Conservation (phyloP, 495 filamentous ascomycete species). For the Annulohypoxylon stygium region DNA sequence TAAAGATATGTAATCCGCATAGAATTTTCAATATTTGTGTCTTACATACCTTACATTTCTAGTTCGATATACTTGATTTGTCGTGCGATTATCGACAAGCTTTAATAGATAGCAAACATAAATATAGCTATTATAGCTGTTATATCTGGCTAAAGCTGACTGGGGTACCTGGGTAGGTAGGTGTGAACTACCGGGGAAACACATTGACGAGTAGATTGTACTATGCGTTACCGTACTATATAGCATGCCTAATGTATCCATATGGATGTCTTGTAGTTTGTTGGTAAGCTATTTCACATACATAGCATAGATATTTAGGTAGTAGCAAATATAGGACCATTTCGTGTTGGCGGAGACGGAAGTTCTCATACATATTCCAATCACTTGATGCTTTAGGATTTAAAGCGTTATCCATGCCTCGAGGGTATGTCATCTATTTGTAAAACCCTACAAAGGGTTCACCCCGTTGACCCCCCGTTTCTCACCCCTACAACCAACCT, state of each 20-base stretch:
- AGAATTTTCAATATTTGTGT: not conserved
- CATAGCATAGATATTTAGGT: not conserved
- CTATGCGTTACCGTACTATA: not conserved
- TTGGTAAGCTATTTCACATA: slow-evolving; percentile 9
- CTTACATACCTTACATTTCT: not conserved
- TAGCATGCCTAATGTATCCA: no score
- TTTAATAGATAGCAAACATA: not conserved
- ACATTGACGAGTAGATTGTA: not conserved
- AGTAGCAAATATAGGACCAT: not conserved
- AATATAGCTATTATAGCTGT: not conserved
- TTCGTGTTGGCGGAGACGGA: slow-evolving; percentile 6
- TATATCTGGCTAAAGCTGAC: not conserved
- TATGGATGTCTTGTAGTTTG: not conserved
- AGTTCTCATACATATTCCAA: slow-evolving; percentile 13
- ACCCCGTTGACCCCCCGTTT: not conserved
- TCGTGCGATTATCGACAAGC: slow-evolving; percentile 1
- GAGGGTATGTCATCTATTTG: slow-evolving; percentile 14
- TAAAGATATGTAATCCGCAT: not conserved
- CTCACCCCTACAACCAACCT: not conserved
- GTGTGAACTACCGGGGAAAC: slow-evolving; percentile 13
- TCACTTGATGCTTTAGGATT: slow-evolving; percentile 9
- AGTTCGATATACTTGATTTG: not conserved
- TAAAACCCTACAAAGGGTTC: slow-evolving; percentile 17
- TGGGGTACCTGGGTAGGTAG: not conserved
- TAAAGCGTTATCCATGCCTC: slow-evolving; percentile 1